Conservation (phyloP, 441 rosid genomes). For the Isatis lusitanica region DNA sequence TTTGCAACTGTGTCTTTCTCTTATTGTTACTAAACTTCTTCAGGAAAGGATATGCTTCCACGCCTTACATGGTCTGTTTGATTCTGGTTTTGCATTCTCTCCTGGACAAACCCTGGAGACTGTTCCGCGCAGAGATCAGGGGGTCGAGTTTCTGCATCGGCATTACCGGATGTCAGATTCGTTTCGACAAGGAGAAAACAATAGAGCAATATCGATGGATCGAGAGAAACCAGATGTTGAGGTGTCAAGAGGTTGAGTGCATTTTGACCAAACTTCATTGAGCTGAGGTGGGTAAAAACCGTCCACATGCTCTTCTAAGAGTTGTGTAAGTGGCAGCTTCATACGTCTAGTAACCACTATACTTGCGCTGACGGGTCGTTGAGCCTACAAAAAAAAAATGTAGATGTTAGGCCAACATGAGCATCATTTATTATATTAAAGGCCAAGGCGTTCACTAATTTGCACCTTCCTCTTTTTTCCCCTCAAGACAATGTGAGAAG, state of each 20-base stretch:
- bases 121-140: constrained; percentile 51
- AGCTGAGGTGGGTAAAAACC: constrained; percentile 67
- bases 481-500: constrained; percentile 59
- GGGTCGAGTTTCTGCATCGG: constrained; percentile 52
- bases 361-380: constrained; percentile 33
- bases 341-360: constrained; percentile 55
- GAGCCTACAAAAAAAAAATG: constrained; percentile 44
- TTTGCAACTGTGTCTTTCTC: constrained; percentile 1
- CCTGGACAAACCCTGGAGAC: constrained; percentile 47
- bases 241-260: constrained; percentile 52
- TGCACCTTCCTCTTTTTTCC: constrained; percentile 67
- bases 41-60: constrained; percentile 1
- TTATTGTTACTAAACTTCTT: neutral
- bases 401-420: constrained; percentile 6
- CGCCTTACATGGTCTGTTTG: constrained; percentile 53
- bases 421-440: constrained; percentile 9
- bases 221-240: constrained; percentile 62
- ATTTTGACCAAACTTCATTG: constrained; percentile 63
- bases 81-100: constrained; percentile 40
- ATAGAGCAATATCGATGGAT: constrained; percentile 14
- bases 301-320: constrained; percentile 43
- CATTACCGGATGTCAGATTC: constrained; percentile 14
- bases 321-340: constrained; percentile 67
- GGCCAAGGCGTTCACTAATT: constrained; percentile 6
- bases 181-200: constrained; percentile 21